A percentile compares a stretch with the other conserved stretches of the same genome.
Conservation (phyloP, 1,284 basidiomycete species). For the Ganoderma multipileum region DNA sequence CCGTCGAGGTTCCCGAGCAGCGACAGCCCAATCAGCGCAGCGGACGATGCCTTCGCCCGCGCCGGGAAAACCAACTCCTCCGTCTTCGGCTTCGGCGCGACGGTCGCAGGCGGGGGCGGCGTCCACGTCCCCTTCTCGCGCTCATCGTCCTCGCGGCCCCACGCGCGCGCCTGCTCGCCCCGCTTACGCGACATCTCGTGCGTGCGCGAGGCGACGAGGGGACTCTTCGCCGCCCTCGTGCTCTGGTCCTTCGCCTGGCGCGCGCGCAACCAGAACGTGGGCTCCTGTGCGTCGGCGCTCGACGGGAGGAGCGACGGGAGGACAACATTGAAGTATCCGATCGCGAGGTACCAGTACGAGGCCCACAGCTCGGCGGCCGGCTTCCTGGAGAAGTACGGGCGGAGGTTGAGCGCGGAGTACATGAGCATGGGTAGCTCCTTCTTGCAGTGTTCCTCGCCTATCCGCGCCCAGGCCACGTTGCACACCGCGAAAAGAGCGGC, state of each 20-base stretch:
- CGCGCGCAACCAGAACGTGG: constrained; percentile 80
- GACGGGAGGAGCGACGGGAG: constrained; percentile 70
- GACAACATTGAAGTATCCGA: constrained; percentile 83
- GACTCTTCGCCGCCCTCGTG: constrained; percentile 62
- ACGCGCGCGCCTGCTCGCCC: constrained; percentile 61
- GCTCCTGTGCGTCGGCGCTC: constrained; percentile 38
- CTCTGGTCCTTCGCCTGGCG: constrained; percentile 71
- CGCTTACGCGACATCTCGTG: constrained; percentile 70
- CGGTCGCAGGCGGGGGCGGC: constrained; percentile 39
- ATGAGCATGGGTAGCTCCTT: constrained; percentile 73
- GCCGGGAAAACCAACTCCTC: constrained; percentile 36
- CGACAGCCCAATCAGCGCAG: constrained; percentile 76
- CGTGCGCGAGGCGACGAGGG: constrained; percentile 64
- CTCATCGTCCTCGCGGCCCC: constrained; percentile 78
- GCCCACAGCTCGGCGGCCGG: constrained; percentile 49
- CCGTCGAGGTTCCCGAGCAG: constrained; percentile 82
- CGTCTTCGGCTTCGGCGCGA: constrained; percentile 15
- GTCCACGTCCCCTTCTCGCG: constrained; percentile 53
- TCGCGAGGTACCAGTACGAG: constrained; percentile 80
- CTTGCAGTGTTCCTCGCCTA: constrained; percentile 43
- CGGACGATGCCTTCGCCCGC: constrained; percentile 49
- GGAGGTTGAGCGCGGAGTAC: constrained; percentile 81
- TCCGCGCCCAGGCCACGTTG: constrained; percentile 74
- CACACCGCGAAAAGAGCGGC: constrained; percentile 78
- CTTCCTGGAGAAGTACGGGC: constrained; percentile 59